Evolutionary conservation across 805 yeast species (phyloP), one percentile per base, ranked within the genome.

Genomic region (Yarrowia alimentaria): DNA sequence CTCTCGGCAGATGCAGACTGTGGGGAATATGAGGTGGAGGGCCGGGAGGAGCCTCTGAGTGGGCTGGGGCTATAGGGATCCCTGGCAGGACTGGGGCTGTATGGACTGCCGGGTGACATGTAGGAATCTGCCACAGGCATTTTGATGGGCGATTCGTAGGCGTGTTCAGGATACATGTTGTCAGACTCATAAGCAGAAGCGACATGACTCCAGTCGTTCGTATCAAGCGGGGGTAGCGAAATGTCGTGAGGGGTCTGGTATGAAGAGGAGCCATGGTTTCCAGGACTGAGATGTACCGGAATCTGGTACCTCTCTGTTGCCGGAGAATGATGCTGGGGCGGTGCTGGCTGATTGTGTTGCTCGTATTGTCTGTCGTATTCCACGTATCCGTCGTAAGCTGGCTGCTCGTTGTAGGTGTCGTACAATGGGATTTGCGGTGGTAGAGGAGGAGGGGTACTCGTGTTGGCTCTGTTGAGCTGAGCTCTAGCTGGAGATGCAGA

Each of bases 201-300:
- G 3, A 40, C 47, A 7, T 40, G 47, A 10, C 47, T 40, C 47
- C 47, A 40, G 26, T 40, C 47, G 11, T 40, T 19, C 0, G 47
- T 40, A 4, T 40, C 47, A 7, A 40, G n/a, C 2, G 33, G 16
- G 9, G 47, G 47, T 17, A 40, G 33, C 10, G 26, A 14, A 3
- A 19, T 10, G 1, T 29, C 18, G n/a, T 6, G 14, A 3, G 47
- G 47, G 5, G 47, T 10, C 14, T 40, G 33, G 14, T 28, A 40
- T n/a, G 47, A 19, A 14, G n/a, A n/a, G n/a, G n/a, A n/a, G n/a
- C n/a, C n/a, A n/a, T n/a, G 25, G 21, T 40, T 32, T 1, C 47
- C 47, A 1, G 47, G 47, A 11, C 33, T 28, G 22, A 40, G 16
- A 11, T 40, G 33, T 8, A 25, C 11, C 3, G 47, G 47, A 6